Percentiles rank a stretch among this genome's conserved stretches.
Conservation (phyloP, 495 filamentous ascomycete genomes). For the Mycothermus thermophilus region DNA sequence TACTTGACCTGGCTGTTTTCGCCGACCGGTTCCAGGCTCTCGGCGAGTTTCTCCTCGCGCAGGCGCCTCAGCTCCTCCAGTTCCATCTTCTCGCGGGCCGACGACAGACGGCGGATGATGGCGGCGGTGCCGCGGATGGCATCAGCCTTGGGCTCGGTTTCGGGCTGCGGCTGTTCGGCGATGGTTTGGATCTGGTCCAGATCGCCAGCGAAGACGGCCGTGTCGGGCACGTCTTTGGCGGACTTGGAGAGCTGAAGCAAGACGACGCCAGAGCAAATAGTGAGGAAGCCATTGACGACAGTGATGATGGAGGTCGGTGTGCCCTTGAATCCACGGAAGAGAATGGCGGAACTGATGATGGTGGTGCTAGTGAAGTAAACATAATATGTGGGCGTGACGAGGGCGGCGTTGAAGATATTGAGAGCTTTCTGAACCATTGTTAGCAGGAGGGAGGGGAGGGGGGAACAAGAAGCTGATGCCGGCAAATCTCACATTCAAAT, state of each 20-base stretch:
- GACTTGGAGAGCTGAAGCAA: slow-evolving; percentile 94
- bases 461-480: background rate
- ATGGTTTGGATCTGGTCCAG: slow-evolving; percentile 91
- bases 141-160: slow-evolving; percentile 91
- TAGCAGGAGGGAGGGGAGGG: slow-evolving; percentile 15
- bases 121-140: slow-evolving; percentile 86
- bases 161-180: slow-evolving; percentile 84
- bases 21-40: slow-evolving; percentile 56
- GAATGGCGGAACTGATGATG: slow-evolving; percentile 80
- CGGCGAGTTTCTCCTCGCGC: slow-evolving; percentile 58
- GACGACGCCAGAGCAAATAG: slow-evolving; percentile 94
- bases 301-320: slow-evolving; percentile 67
- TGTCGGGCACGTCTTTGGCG: slow-evolving; percentile 89
- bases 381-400: slow-evolving; percentile 97
- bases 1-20: slow-evolving; percentile 47
- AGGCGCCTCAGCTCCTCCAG: slow-evolving; percentile 66
- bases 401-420: slow-evolving; percentile 91
- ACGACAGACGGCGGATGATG: slow-evolving; percentile 73
- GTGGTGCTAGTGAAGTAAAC: slow-evolving; percentile 94
- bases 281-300: slow-evolving; percentile 83
- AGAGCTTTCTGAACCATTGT: slow-evolving; percentile 97
- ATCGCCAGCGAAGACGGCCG: slow-evolving; percentile 85
- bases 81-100: slow-evolving; percentile 62
- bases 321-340: slow-evolving; percentile 93
- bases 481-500: slow-evolving; percentile 62